These are phyloP conservation scores for Volvox africanus DNA, from an alignment of 139 green algal genomes.

Conservation along the genomic window DNA sequence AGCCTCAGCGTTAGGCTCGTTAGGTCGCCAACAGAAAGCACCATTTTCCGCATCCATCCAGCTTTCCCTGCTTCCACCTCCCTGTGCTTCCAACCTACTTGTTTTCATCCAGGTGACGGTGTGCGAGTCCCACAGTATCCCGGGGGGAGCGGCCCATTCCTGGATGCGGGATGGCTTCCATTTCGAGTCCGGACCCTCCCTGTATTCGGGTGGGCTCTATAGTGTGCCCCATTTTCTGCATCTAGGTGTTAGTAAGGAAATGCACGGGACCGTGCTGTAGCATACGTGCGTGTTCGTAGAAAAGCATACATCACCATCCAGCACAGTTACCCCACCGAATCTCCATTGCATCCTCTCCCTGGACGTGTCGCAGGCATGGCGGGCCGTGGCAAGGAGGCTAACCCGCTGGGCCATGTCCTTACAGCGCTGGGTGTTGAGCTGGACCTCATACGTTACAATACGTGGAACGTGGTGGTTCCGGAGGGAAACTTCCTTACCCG, in stretches of 20 bases:
- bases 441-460: slow-evolving; percentile 90
- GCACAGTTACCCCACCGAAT: too few species aligned
- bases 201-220: slow-evolving; percentile 72
- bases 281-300: too few species aligned
- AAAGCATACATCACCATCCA: too few species aligned
- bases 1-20: too few species aligned
- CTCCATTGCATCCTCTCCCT: neutral
- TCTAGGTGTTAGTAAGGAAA: too few species aligned
- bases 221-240: too few species aligned
- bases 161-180: slow-evolving; percentile 85
- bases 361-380: slow-evolving; percentile 36
- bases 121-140: slow-evolving; percentile 84
- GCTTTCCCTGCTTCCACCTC: neutral
- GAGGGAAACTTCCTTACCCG: slow-evolving; percentile 87
- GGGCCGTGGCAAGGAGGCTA: slow-evolving; percentile 67
- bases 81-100: neutral
- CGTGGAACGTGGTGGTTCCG: slow-evolving; percentile 95
- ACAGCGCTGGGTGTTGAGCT: slow-evolving; percentile 85
- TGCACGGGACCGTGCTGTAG: too few species aligned
- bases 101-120: slow-evolving; percentile 71
- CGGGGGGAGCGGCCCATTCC: slow-evolving; percentile 90
- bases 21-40: too few species aligned
- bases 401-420: slow-evolving; percentile 88
- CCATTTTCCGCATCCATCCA: neutral
- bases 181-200: slow-evolving; percentile 82